Evolutionary conservation across 805 yeast genomes (phyloP), one percentile per base, ranked within the genome.

Genomic region (Wickerhamomyces ciferrii): DNA sequence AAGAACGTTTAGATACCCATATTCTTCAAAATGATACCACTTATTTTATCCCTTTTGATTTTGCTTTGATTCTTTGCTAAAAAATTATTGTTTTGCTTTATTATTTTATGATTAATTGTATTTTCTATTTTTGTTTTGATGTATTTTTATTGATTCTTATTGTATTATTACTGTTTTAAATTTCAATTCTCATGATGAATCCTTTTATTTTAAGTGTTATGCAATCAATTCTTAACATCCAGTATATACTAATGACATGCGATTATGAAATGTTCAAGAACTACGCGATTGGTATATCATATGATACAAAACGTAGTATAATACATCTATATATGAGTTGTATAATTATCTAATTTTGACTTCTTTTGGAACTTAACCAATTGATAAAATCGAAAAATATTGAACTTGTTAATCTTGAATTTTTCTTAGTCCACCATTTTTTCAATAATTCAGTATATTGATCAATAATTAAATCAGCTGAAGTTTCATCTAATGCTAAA

Each of bases 321-420:
- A 27, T 27, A 10, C 11, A 8, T 27, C 11, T 27, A 27, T 27
- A 18, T 15, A 31, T 31, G 17, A 17, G 4, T 4, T 15, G 5
- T 14, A n/a, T n/a, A n/a, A n/a, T 6, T 31, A 31, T 14, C 34
- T 36, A 36, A 23, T 43, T n/a, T 45, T 17, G 51, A 27, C 42
- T 55, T 56, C 76, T 71, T 56, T 75, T 74, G n/a, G 85, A 68
- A 51, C 72, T 74, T 39, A 85, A 60, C 91, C 94, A 91, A 66
- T 89, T 89, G 58, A 86, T 75, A 50, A 88, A 79, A 55, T 90
- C 97, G 53, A 81, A 75, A 60, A 86, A 89, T 57, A 87, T 60
- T 13, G 76, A 68, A 9, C 84, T 70, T 19, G 75, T 74, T 20
- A 78, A 63, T 53, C 75, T 78, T 53, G 77, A 70, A 42, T 68